Conservation (phyloP, 306 rosid genomes). For the Ormosia emarginata region DNA sequence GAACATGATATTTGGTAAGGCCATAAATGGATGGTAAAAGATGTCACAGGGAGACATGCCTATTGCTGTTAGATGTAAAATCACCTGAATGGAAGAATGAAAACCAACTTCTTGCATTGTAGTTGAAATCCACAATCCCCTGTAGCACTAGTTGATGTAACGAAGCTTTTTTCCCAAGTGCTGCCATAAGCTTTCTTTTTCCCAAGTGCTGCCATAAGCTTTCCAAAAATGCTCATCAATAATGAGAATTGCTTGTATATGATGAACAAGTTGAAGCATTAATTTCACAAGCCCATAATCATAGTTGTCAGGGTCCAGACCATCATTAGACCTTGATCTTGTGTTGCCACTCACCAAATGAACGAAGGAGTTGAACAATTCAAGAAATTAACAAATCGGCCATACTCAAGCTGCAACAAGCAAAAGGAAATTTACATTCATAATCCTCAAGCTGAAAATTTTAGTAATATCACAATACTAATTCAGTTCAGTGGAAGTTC, state of each 20-base stretch:
- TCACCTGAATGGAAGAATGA: not conserved
- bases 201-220: not conserved
- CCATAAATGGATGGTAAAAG: not conserved
- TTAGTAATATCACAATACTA: not conserved
- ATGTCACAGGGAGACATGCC: not conserved
- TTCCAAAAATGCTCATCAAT: not conserved
- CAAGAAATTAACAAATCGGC: not conserved
- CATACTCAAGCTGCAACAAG: constrained; percentile 7
- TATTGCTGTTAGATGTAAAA: not conserved
- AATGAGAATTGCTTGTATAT: not conserved
- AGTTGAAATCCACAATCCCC: constrained; percentile 5
- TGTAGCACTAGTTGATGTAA: not conserved
- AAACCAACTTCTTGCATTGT: constrained; percentile 7
- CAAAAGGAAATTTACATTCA: not conserved
- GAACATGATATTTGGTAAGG: not conserved
- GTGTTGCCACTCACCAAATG: not conserved
- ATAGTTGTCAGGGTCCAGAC: not conserved
- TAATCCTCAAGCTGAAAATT: not conserved
- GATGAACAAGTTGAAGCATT: not conserved
- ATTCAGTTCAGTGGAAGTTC: not conserved
- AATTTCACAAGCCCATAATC: not conserved
- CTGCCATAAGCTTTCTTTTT: not conserved
- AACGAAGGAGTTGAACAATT: constrained; percentile 5
- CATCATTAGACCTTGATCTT: not conserved
- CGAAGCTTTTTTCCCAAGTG: not conserved